Percentiles rank a stretch among this genome's conserved stretches.
These are phyloP conservation scores for Solanum piurae DNA, from an alignment of 257 asterid genomes.

Conservation along the genomic window DNA sequence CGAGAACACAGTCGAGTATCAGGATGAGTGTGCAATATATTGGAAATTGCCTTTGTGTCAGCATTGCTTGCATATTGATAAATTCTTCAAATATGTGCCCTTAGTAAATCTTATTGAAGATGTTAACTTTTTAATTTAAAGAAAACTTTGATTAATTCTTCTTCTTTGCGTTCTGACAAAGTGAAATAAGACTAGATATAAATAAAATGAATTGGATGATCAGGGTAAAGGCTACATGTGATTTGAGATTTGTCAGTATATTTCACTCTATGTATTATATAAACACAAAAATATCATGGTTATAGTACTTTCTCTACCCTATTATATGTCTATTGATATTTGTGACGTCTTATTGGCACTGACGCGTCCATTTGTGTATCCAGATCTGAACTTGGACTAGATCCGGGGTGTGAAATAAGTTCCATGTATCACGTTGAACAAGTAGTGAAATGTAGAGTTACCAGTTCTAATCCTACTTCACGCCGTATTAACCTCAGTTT, in stretches of 20 bases:
- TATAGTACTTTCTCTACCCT: not conserved
- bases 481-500: conserved; percentile 77
- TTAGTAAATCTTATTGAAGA: not conserved
- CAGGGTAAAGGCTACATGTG: not conserved
- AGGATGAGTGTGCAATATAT: not conserved
- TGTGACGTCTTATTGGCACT: not conserved
- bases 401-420: conserved; percentile 61
- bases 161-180: not conserved
- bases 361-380: conserved; percentile 4
- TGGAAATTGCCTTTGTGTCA: not conserved
- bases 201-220: not conserved
- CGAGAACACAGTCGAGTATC: not conserved
- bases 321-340: not conserved
- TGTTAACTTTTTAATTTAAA: not conserved
- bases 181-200: not conserved
- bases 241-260: not conserved
- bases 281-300: not conserved
- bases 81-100: not conserved
- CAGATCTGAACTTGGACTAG: conserved; percentile 95
- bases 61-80: not conserved
- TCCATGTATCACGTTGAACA: conserved; percentile 90
- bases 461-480: conserved; percentile 51
- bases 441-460: conserved; percentile 93
- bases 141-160: not conserved
- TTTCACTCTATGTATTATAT: not conserved